Base-by-base conservation (phyloP, 2,329 filamentous ascomycete genomes). In the Knoxdaviesia proteae region DNA sequence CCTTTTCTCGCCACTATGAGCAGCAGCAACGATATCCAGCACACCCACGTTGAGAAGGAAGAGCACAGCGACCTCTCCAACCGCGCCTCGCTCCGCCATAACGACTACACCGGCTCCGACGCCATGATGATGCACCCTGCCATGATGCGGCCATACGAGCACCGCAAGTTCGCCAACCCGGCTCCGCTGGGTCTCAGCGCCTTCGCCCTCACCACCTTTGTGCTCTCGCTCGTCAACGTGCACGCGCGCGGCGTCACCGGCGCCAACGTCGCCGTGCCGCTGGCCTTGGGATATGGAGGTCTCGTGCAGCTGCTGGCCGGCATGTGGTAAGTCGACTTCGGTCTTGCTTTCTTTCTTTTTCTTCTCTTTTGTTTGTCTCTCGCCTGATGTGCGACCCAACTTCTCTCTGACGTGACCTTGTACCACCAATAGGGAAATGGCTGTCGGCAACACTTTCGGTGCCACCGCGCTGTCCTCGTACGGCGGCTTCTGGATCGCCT, bases 391-490 rank as follows among this genome's bases (percentile, higher is more conserved):
- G n/a, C 8, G 33, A 38, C 8, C 11, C 7, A 5, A 20, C 9
- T 35, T 34, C 30, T 43, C 5, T 38, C 32, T 20, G 20, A 20
- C 20, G 3, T 2, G 20, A 20, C 2, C 20, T 20, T 20, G 20
- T 20, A 20, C 20, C 20, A 20, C 20, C 20, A 31, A 39, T 42
- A 84, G 80, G 80, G 82, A 88, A 63, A 83, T 88, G 73, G 80
- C 81, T 34, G 69, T 83, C n/a, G 82, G 81, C 45, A 88, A 88
- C 67, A 88, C 83, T 7, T 87, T 88, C 50, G 81, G 81, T 67
- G 82, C 80, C 42, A 87, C 81, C 30, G 80, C 82, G 20, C 63
- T 88, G 45, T 82, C 80, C 7, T 87, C 81, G 0, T 88, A 83
- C 54, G 82, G 83, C 51, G 81, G 81, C 48, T 88, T 88, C 69